These are phyloP conservation scores for Nigrospora osmanthi DNA, from an alignment of 2,329 filamentous ascomycete genomes.

Conservation along the genomic window DNA sequence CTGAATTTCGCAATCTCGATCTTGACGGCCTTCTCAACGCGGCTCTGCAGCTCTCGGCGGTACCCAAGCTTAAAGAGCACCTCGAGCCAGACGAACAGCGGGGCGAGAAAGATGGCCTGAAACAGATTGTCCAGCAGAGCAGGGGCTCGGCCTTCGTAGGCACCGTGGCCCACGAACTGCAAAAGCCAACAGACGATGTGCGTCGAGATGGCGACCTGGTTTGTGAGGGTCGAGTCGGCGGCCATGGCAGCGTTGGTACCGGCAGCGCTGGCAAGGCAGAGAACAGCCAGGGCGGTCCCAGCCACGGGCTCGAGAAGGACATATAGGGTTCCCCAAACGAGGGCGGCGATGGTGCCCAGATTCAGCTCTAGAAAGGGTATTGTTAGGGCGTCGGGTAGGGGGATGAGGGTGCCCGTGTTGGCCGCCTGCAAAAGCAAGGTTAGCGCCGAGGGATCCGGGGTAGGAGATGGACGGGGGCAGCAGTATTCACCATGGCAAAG, in stretches of 20 bases:
- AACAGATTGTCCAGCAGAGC: constrained; percentile 86
- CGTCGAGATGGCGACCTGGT: constrained; percentile 53
- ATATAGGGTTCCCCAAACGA: constrained; percentile 71
- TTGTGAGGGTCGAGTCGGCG: constrained; percentile 40
- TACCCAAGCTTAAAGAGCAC: constrained; percentile 87
- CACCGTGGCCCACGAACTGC: constrained; percentile 88
- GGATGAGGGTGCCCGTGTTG: constrained; percentile 55
- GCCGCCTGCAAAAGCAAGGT: constrained; percentile 37
- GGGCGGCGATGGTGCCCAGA: constrained; percentile 55
- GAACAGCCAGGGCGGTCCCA: constrained; percentile 65
- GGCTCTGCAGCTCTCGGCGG: constrained; percentile 74
- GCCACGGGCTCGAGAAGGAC: constrained; percentile 91
- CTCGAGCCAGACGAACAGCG: constrained; percentile 97
- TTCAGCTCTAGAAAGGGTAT: constrained; percentile 61
- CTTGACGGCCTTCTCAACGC: constrained; percentile 69
- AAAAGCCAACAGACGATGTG: constrained; percentile 74
- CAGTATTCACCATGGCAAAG: constrained; percentile 58
- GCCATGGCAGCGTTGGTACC: constrained; percentile 67
- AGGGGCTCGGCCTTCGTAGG: constrained; percentile 80
- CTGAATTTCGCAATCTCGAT: constrained; percentile 71
- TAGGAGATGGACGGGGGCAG: constrained; percentile 2
- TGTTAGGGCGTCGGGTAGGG: constrained; percentile 58
- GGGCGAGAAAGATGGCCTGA: constrained; percentile 86
- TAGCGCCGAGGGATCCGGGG: constrained; percentile 6
- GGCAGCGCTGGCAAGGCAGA: constrained; percentile 70